phyloP scores from a whole-genome alignment of 1,139 yeast species.

The Zygosaccharomyces sapae region DNA sequence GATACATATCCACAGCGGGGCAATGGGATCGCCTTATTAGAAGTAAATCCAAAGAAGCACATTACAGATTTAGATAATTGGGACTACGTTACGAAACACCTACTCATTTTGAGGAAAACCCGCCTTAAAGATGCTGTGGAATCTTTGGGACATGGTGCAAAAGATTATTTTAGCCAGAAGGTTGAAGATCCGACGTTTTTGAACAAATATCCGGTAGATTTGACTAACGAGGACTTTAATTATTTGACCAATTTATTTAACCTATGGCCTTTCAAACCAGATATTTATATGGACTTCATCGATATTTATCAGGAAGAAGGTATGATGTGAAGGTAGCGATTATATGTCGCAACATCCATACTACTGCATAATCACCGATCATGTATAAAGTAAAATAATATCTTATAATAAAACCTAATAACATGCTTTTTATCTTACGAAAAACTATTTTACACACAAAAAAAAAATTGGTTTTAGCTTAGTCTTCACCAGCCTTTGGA shows the following conservation, averaged over 20 bases:
- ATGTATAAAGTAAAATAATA: not conserved
- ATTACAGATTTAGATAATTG: conserved; percentile 51
- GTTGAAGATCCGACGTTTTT: conserved; percentile 40
- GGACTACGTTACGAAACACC: conserved; percentile 63
- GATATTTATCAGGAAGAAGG: conserved; percentile 27
- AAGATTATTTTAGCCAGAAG: conserved; percentile 49
- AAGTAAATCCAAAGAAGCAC: conserved; percentile 50
- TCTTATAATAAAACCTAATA: conserved; percentile 1
- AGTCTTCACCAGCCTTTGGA: conserved; percentile 8
- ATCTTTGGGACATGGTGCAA: conserved; percentile 79
- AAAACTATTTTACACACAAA: conserved; percentile 2
- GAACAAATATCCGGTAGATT: conserved; percentile 45
- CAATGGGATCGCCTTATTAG: conserved; percentile 43
- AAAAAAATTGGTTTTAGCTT: not conserved
- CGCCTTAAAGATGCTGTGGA: conserved; percentile 48
- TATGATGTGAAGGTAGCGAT: conserved; percentile 1
- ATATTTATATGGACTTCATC: conserved; percentile 34
- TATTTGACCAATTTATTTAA: conserved; percentile 51
- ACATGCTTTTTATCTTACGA: conserved; percentile 1
- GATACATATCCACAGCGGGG: conserved; percentile 22
- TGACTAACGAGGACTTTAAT: conserved; percentile 53
- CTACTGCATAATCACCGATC: no score
- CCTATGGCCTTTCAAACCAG: conserved; percentile 87
- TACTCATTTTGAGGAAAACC: conserved; percentile 52
- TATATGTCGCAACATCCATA: no score